Evolutionary conservation across 1,284 basidiomycete genomes (phyloP).

Genomic region (Hypsizygus ulmarius): DNA sequence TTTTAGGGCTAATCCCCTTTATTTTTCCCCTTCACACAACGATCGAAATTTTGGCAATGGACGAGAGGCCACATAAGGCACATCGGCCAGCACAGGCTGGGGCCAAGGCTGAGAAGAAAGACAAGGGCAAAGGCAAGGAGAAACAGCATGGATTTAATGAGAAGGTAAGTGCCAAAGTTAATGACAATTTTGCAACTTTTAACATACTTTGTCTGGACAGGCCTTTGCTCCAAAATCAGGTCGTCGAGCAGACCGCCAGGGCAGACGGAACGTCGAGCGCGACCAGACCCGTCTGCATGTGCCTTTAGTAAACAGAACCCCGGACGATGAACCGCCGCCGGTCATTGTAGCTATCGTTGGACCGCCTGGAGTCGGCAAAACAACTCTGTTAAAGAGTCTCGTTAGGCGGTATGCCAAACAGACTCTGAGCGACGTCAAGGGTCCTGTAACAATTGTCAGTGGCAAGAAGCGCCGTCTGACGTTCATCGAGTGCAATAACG

Average conservation of each 20-base stretch:
- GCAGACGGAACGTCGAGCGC: constrained; percentile 87
- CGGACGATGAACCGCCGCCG: constrained; percentile 90
- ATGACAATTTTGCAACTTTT: constrained; percentile 5
- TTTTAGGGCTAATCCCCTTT: no score
- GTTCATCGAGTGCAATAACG: constrained; percentile 97
- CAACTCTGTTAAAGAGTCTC: constrained; percentile 90
- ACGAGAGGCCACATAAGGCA: constrained; percentile 70
- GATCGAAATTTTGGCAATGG: constrained; percentile 40
- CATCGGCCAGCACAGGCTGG: constrained; percentile 76
- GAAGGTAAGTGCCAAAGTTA: constrained; percentile 57
- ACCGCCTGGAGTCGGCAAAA: constrained; percentile 96
- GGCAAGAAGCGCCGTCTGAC: constrained; percentile 92
- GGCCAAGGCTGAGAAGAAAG: constrained; percentile 74
- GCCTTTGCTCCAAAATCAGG: constrained; percentile 95
- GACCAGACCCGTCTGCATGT: constrained; percentile 96
- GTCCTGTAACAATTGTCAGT: constrained; percentile 94
- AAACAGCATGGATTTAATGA: constrained; percentile 82
- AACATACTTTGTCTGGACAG: constrained; percentile 35
- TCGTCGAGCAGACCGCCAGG: constrained; percentile 83
- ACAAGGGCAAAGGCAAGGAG: constrained; percentile 68
- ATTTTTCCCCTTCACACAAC: no score
- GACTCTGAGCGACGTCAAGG: constrained; percentile 85
- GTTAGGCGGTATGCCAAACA: constrained; percentile 95
- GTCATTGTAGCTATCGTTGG: constrained; percentile 97
- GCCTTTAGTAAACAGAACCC: constrained; percentile 92